Percentiles rank a stretch among this genome's conserved stretches.
phyloP scores from a whole-genome alignment of 1,284 basidiomycete species.

The Cystobasidium sp. region DNA sequence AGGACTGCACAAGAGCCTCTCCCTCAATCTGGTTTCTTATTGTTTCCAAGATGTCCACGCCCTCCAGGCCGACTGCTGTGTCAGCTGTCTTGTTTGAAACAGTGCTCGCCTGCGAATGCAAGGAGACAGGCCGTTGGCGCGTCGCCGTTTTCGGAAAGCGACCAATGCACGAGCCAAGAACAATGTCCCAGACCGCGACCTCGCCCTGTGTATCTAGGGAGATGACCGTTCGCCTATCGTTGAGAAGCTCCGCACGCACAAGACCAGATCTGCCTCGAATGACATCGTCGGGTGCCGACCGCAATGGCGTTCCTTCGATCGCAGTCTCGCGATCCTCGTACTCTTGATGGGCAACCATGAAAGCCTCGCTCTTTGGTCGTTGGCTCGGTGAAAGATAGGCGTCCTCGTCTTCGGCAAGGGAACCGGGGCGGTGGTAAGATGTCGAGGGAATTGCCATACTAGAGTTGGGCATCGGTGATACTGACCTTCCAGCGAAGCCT shows the following conservation, averaged over 20 bases:
- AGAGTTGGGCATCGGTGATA: slow-evolving; percentile 5
- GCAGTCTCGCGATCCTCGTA: slow-evolving; percentile 82
- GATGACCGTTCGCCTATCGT: slow-evolving; percentile 87
- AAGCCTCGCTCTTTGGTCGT: slow-evolving; percentile 27
- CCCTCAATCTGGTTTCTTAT: slow-evolving; percentile 89
- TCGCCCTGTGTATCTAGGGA: slow-evolving; percentile 83
- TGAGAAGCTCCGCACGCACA: slow-evolving; percentile 73
- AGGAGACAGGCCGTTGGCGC: slow-evolving; percentile 38
- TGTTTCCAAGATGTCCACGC: slow-evolving; percentile 76
- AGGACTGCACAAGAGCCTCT: slow-evolving; percentile 79
- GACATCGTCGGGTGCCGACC: slow-evolving; percentile 68
- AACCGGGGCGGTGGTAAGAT: slow-evolving; percentile 22
- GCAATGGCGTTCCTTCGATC: slow-evolving; percentile 72
- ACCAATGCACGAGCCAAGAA: slow-evolving; percentile 77
- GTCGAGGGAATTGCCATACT: not conserved
- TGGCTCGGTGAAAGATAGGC: slow-evolving; percentile 8
- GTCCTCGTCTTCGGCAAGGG: slow-evolving; percentile 32
- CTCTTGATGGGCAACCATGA: slow-evolving; percentile 52
- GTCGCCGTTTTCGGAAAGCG: slow-evolving; percentile 71
- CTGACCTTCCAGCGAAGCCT: slow-evolving; percentile 4
- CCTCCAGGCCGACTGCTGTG: not conserved
- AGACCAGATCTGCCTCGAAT: slow-evolving; percentile 81
- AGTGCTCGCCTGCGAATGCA: not conserved
- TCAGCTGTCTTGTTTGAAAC: not conserved
- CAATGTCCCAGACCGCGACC: slow-evolving; percentile 90